Percentiles rank a stretch among this genome's conserved stretches.
Conservation (phyloP, 192 early-diverging fungal species). For the Podila horticola region DNA sequence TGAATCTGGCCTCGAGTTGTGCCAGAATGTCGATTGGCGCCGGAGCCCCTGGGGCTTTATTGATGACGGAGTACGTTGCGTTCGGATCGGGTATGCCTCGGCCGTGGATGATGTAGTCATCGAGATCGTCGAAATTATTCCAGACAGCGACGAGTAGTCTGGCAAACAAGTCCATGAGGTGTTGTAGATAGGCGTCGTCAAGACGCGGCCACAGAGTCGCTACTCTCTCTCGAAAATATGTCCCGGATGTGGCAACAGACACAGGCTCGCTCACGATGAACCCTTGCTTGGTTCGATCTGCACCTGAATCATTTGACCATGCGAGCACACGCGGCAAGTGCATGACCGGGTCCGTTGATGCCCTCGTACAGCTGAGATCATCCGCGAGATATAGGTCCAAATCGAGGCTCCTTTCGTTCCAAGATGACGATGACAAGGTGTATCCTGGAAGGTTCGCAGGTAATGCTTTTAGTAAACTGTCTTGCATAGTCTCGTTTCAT, state of each 20-base stretch:
- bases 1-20: background rate
- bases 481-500: too few relatives aligned
- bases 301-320: too few relatives aligned
- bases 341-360: background rate
- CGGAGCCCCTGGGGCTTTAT: too few relatives aligned
- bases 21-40: background rate
- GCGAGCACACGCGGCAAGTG: background rate
- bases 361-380: too few relatives aligned
- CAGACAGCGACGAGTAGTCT: conserved; percentile 8
- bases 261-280: background rate
- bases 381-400: too few relatives aligned
- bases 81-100: too few relatives aligned
- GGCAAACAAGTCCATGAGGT: background rate
- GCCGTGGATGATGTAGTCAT: background rate
- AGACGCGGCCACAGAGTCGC: conserved; percentile 10
- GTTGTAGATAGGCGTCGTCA: background rate
- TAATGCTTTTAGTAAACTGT: too few relatives aligned
- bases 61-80: too few relatives aligned
- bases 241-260: background rate
- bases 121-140: conserved; percentile 24
- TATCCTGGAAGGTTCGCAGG: too few relatives aligned
- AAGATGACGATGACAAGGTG: too few relatives aligned
- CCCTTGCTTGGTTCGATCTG: background rate
- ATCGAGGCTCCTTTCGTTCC: too few relatives aligned
- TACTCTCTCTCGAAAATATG: background rate